Percentiles rank a stretch among this genome's conserved stretches.
phyloP scores from a whole-genome alignment of 306 rosid species.

The Mimosa pudica region DNA sequence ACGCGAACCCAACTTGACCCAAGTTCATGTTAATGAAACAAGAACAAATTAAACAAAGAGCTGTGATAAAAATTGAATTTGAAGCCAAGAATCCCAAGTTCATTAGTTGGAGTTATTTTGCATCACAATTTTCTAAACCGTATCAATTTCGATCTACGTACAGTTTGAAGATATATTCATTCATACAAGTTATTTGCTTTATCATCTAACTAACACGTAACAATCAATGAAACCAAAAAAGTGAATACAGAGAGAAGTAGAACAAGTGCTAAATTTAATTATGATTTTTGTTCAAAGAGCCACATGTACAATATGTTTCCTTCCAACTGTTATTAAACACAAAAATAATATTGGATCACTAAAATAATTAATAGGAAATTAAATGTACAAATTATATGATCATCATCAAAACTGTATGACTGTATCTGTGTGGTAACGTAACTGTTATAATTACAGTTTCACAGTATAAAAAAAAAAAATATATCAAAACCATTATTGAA shows the following conservation, averaged over 20 bases:
- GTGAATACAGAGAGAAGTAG: slow-evolving; percentile 29
- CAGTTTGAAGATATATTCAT: background rate
- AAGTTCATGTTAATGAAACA: too few species aligned
- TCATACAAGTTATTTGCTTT: background rate
- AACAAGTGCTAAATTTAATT: background rate
- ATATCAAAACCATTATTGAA: slow-evolving; percentile 14
- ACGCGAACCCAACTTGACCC: too few species aligned
- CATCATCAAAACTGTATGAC: slow-evolving; percentile 19
- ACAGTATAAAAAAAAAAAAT: background rate
- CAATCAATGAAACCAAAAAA: background rate
- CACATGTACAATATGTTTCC: background rate
- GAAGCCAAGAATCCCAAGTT: background rate
- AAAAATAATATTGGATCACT: background rate
- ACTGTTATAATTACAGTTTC: slow-evolving; percentile 53
- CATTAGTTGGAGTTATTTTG: background rate
- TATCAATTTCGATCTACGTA: background rate
- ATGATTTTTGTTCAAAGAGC: background rate
- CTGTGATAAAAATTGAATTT: too few species aligned
- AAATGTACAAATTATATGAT: slow-evolving; percentile 9
- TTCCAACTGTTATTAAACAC: background rate
- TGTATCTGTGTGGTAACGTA: slow-evolving; percentile 9
- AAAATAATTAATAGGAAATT: background rate
- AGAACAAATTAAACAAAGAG: too few species aligned
- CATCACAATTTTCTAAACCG: background rate
- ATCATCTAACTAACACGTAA: background rate